Percentiles rank a stretch among this genome's conserved stretches.
These are phyloP conservation scores for Chrysosporium keratinophilum DNA, from an alignment of 2,329 filamentous ascomycete species.

Conservation along the genomic window DNA sequence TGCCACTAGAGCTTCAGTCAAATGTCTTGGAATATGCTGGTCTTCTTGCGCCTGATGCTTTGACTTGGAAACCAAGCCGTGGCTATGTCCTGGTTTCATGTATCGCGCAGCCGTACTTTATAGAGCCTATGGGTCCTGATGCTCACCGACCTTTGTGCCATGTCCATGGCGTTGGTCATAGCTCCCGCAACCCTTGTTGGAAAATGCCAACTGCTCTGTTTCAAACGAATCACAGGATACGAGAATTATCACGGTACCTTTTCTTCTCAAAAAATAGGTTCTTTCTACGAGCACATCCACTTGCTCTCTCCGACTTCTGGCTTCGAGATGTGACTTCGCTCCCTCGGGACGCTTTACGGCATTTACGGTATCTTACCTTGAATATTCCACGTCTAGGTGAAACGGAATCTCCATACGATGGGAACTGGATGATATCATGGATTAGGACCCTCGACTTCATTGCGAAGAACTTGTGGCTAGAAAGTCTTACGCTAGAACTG, in stretches of 20 bases:
- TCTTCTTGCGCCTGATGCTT: neutral
- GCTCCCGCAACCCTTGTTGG: neutral
- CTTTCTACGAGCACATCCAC: neutral
- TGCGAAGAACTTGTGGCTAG: too few relatives aligned
- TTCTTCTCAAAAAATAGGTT: constrained; percentile 3
- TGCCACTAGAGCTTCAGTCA: neutral
- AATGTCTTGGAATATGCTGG: neutral
- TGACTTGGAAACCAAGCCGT: neutral
- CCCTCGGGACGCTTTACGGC: neutral
- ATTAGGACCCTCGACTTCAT: too few relatives aligned
- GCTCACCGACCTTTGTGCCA: neutral
- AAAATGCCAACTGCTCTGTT: neutral
- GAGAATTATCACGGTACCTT: neutral
- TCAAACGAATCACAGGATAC: neutral
- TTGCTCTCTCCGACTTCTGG: too few relatives aligned
- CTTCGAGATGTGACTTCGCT: neutral
- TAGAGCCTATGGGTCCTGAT: too few relatives aligned
- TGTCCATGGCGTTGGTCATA: neutral
- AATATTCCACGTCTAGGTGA: too few relatives aligned
- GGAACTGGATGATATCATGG: too few relatives aligned
- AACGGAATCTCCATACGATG: too few relatives aligned
- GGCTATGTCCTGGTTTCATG: neutral
- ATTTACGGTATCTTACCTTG: too few relatives aligned
- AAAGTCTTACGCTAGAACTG: too few relatives aligned
- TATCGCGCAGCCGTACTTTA: too few relatives aligned